Conservation (phyloP, 2,329 filamentous ascomycete genomes). For the Arthrobotrys musiformis region DNA sequence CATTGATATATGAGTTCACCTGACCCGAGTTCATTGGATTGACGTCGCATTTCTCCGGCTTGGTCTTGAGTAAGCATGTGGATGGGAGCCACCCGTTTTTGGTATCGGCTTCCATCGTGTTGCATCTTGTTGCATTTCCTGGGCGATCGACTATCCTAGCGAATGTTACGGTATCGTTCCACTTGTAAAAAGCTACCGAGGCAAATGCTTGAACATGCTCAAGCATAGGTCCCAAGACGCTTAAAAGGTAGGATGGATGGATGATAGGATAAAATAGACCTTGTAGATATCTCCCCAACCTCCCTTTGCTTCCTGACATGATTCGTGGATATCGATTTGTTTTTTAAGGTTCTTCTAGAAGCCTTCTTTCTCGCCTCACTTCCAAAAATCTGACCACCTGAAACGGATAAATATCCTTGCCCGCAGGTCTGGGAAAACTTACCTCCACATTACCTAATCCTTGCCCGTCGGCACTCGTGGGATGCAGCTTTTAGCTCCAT, state of each 20-base stretch:
- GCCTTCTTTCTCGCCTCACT: background rate
- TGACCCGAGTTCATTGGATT: background rate
- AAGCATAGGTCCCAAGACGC: background rate
- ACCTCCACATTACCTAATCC: background rate
- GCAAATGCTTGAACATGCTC: background rate
- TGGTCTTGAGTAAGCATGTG: background rate
- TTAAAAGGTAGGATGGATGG: background rate
- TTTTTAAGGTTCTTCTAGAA: slow-evolving; percentile 48
- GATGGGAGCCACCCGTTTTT: background rate
- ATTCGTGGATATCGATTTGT: background rate
- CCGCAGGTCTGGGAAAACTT: background rate
- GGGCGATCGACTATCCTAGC: background rate
- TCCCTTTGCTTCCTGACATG: background rate
- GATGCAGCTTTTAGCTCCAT: background rate
- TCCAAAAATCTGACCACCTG: slow-evolving; percentile 10
- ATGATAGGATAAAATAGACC: slow-evolving; percentile 10
- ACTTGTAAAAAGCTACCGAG: background rate
- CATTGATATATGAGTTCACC: background rate
- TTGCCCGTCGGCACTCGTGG: background rate
- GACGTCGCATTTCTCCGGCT: background rate
- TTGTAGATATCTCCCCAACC: background rate
- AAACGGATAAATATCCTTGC: slow-evolving; percentile 54
- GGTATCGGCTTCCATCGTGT: background rate
- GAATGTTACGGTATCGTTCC: slow-evolving; percentile 1
- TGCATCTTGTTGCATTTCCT: slow-evolving; percentile 1